phyloP scores from a whole-genome alignment of 1,284 basidiomycete species.

The Trichosporon coremiiforme region DNA sequence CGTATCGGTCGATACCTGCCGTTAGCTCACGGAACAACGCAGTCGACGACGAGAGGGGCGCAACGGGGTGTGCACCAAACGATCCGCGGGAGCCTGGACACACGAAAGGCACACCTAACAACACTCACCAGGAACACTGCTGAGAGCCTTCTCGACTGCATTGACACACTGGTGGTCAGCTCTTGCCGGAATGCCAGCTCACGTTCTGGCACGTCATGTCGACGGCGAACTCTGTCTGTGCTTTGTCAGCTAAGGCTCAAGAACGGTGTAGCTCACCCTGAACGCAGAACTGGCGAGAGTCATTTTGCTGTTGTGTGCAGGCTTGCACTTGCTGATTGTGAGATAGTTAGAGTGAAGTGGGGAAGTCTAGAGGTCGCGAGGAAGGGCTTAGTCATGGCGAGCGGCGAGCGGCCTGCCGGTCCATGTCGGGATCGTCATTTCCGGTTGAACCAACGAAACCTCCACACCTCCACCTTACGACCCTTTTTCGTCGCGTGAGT shows the following conservation, averaged over 20 bases:
- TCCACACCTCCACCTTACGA: background rate
- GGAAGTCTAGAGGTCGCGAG: background rate
- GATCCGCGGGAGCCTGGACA: background rate
- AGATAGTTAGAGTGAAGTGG: background rate
- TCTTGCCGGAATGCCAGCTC: slow-evolving; percentile 19
- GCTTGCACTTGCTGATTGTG: background rate
- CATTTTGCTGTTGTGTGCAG: slow-evolving; percentile 31
- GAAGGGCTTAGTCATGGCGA: background rate
- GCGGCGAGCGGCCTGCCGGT: slow-evolving; percentile 1
- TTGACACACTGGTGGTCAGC: slow-evolving; percentile 49
- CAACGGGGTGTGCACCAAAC: background rate
- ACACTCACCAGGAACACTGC: slow-evolving; percentile 41
- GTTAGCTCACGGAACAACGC: background rate
- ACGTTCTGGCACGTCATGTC: slow-evolving; percentile 57
- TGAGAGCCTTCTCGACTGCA: slow-evolving; percentile 47
- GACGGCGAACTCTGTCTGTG: slow-evolving; percentile 57
- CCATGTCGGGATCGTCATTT: slow-evolving; percentile 2
- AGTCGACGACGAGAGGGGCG: background rate
- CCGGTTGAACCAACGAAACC: background rate
- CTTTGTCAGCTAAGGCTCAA: slow-evolving; percentile 14
- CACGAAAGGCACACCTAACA: background rate
- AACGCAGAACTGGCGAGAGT: slow-evolving; percentile 42
- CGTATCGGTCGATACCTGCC: slow-evolving; percentile 53
- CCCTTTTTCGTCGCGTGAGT: background rate
- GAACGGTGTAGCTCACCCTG: slow-evolving; percentile 36